Conservation (phyloP, 495 filamentous ascomycete genomes). For the Choiromyces venosus region DNA sequence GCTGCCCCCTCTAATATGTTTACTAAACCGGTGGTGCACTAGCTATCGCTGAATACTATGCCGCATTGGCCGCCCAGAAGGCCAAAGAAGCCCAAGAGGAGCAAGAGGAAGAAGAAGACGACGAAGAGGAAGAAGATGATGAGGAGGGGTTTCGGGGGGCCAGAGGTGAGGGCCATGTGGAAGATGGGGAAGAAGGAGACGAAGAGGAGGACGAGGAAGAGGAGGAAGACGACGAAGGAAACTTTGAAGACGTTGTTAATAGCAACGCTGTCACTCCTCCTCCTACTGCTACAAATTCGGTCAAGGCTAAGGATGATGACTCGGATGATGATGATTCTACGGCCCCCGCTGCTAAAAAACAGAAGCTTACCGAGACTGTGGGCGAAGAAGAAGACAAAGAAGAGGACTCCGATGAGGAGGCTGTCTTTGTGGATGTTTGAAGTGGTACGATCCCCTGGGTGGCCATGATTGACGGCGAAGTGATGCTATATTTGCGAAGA, state of each 20-base stretch:
- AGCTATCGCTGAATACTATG: conserved; percentile 53
- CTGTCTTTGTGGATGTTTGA: conserved; percentile 60
- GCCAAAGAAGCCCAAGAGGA: conserved; percentile 47
- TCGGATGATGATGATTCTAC: conserved; percentile 46
- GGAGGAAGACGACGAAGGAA: conserved; percentile 45
- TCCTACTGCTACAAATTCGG: conserved; percentile 9
- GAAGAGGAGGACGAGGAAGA: conserved; percentile 52
- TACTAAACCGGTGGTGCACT: conserved; percentile 9
- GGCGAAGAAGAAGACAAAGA: conserved; percentile 41
- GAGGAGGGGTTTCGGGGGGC: neutral
- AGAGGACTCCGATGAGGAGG: conserved; percentile 52
- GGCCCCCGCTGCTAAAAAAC: conserved; percentile 51
- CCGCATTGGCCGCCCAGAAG: conserved; percentile 51
- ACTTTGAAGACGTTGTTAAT: conserved; percentile 40
- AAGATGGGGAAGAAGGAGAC: conserved; percentile 48
- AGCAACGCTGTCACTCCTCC: conserved; percentile 29
- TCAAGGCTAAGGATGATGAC: conserved; percentile 33
- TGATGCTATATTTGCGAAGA: neutral
- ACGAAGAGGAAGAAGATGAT: conserved; percentile 49
- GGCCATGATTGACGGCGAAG: neutral
- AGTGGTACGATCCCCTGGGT: neutral
- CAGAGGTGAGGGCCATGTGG: conserved; percentile 47
- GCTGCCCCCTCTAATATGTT: neutral
- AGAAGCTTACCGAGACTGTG: conserved; percentile 51
- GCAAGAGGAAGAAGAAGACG: conserved; percentile 49